Percentiles rank a stretch among this genome's conserved stretches.
These are phyloP conservation scores for Russula dissimulans DNA, from an alignment of 768 basidiomycete species.

Conservation along the genomic window DNA sequence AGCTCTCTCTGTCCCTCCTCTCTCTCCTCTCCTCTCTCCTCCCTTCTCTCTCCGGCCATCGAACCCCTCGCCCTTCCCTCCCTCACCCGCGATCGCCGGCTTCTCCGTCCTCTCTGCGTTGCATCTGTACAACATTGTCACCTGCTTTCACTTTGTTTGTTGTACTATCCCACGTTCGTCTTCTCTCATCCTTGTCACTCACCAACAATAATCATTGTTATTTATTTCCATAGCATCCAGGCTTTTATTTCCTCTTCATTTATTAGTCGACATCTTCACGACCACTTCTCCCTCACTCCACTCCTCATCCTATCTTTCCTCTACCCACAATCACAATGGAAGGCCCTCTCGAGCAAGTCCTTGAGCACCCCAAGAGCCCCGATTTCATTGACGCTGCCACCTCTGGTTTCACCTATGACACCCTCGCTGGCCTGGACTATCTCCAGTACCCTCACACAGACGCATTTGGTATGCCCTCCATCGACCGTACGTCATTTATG, in stretches of 20 bases:
- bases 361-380: conserved; percentile 43
- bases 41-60: neutral
- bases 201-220: neutral
- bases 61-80: conserved; percentile 17
- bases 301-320: conserved; percentile 7
- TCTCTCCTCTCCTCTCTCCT: conserved; percentile 19
- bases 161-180: conserved; percentile 22
- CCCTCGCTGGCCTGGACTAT: conserved; percentile 42
- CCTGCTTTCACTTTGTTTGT: conserved; percentile 28
- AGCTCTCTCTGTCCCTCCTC: conserved; percentile 9
- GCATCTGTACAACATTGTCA: conserved; percentile 25
- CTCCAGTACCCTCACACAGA: conserved; percentile 59
- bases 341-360: conserved; percentile 36
- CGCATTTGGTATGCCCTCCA: conserved; percentile 48
- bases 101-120: conserved; percentile 18
- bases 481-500: conserved; percentile 45
- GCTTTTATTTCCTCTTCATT: conserved; percentile 22
- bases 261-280: conserved; percentile 22
- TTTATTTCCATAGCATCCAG: conserved; percentile 8
- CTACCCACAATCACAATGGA: conserved; percentile 33
- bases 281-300: conserved; percentile 17
- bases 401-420: conserved; percentile 36
- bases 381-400: conserved; percentile 39
- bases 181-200: conserved; percentile 7
- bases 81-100: conserved; percentile 24